These are phyloP conservation scores for Brassica incana DNA, from an alignment of 345 rosid species.

Conservation along the genomic window DNA sequence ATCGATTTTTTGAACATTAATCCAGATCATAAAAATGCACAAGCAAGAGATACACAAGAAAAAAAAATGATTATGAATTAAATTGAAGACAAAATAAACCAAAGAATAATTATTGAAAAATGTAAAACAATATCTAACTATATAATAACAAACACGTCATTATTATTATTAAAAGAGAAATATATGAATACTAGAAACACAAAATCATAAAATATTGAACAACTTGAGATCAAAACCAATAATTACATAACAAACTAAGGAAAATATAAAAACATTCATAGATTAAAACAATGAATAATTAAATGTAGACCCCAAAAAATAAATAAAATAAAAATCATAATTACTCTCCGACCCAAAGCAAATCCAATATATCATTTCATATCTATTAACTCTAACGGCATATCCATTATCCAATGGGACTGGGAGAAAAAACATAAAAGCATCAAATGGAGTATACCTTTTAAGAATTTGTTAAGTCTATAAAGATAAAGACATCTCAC, in stretches of 20 bases:
- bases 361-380: neutral
- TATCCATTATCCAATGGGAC: neutral
- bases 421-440: neutral
- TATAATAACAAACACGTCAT: too few relatives aligned
- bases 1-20: too few relatives aligned
- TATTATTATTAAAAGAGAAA: too few relatives aligned
- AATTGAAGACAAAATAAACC: too few relatives aligned
- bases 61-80: too few relatives aligned
- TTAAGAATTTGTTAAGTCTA: neutral
- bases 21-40: too few relatives aligned
- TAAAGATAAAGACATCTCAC: constrained; percentile 21
- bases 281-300: neutral
- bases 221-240: neutral
- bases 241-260: neutral
- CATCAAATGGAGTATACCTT: constrained; percentile 36
- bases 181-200: too few relatives aligned
- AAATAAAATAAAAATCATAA: neutral
- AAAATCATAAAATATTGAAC: neutral
- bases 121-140: too few relatives aligned
- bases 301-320: neutral
- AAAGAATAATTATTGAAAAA: too few relatives aligned
- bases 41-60: too few relatives aligned
- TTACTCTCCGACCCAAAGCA: neutral
- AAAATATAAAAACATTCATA: neutral
- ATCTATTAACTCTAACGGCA: neutral